Percentiles rank a stretch among this genome's conserved stretches.
Conservation (phyloP, 139 green algal genomes). For the Haematococcus lacustris region DNA sequence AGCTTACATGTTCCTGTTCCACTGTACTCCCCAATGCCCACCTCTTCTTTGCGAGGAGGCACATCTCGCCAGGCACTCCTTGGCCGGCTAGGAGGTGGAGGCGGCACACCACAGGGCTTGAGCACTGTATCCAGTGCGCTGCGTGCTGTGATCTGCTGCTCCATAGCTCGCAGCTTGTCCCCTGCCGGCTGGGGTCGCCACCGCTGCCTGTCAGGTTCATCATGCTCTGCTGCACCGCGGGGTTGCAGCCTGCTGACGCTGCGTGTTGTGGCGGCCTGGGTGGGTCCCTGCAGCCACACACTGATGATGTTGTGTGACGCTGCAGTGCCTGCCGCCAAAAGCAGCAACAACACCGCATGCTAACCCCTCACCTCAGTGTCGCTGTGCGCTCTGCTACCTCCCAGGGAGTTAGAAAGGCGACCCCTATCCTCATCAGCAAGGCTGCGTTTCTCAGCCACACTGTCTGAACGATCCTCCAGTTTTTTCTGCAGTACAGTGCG, state of each 20-base stretch:
- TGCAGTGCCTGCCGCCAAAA: too few species aligned
- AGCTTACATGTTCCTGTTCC: too few species aligned
- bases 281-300: too few species aligned
- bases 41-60: not conserved
- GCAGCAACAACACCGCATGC: too few species aligned
- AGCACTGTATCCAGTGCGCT: too few species aligned
- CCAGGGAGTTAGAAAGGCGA: too few species aligned
- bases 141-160: constrained; percentile 21
- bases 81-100: not conserved
- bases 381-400: too few species aligned
- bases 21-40: not conserved
- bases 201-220: constrained; percentile 9
- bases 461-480: not conserved
- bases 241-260: not conserved
- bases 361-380: too few species aligned
- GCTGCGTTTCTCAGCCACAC: constrained; percentile 2
- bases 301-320: too few species aligned
- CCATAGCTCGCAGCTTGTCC: constrained; percentile 14
- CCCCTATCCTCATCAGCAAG: too few species aligned
- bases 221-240: constrained; percentile 2
- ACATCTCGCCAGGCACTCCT: not conserved
- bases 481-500: not conserved
- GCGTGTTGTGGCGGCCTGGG: too few species aligned
- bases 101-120: too few species aligned
- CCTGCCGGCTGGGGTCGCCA: constrained; percentile 1